Evolutionary conservation across 768 basidiomycete species (phyloP), one percentile per base, ranked within the genome.

Genomic region (Hypholoma fasciculare): DNA sequence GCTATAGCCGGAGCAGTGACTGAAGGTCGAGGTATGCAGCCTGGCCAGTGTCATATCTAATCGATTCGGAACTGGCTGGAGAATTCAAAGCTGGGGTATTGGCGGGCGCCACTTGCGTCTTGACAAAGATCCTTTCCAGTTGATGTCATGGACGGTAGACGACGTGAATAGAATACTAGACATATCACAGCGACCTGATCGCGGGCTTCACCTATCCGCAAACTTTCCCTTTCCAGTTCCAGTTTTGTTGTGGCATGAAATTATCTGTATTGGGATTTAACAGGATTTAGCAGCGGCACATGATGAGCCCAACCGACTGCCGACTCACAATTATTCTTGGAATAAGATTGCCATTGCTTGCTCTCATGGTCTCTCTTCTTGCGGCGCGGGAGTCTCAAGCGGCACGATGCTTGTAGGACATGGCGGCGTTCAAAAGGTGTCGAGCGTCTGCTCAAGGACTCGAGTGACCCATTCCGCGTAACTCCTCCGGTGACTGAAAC

Each of bases 181-280:
- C 26, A 13, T 42, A 64, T 62, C 59, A 65, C 56, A 59, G 68
- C 68, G 65, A 67, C 60, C 61, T 69, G 68, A 69, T 69, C 68
- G 68, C 61, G 30, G 30, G 30, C 30, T 34, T 34, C 64, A 49
- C 23, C 16, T 51, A 38, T 52, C 13, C 39, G 27, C 34, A 39
- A 49, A 37, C 30, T 19, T 56, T 59, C 50, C 60, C 62, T 34
- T 34, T 34, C 9, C 30, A 34, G 30, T 34, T 2, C 30, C 2
- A 34, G 30, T 34, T 34, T 34, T 34, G 30, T 9, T 34, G 30
- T 34, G 30, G 9, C 30, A 34, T 34, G 30, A 34, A 34, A 34
- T 6, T 34, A 5, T 3, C 66, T 51, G 61, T 65, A 42, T 42
- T 42, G 13, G 17, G 40, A 42, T 42, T 48, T 27, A 48, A 48